phyloP scores from a whole-genome alignment of 805 yeast species.

The Candida krabiensis region DNA sequence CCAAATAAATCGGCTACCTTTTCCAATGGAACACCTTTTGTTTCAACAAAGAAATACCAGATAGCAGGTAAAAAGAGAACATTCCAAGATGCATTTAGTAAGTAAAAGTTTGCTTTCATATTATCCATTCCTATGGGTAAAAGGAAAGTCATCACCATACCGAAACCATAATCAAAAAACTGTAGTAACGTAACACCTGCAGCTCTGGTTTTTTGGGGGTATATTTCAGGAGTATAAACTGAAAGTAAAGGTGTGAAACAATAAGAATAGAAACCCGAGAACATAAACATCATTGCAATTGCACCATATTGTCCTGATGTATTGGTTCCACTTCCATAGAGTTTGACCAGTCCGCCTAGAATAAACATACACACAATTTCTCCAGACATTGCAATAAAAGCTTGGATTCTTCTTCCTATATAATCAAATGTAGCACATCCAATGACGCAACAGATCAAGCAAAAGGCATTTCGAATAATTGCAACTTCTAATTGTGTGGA shows the following conservation, averaged over 20 bases:
- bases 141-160: constrained; percentile 32
- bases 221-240: constrained; percentile 45
- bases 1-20: constrained; percentile 3
- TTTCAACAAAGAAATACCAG: constrained; percentile 35
- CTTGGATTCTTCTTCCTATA: constrained; percentile 19
- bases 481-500: constrained; percentile 24
- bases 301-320: constrained; percentile 30
- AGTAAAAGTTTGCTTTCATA: constrained; percentile 35
- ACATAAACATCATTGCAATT: constrained; percentile 50
- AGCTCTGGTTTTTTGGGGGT: constrained; percentile 28
- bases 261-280: constrained; percentile 41
- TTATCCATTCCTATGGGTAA: constrained; percentile 39
- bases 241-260: constrained; percentile 47
- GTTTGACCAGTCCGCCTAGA: constrained; percentile 21
- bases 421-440: constrained; percentile 20
- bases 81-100: constrained; percentile 20
- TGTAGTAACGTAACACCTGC: constrained; percentile 17
- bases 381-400: constrained; percentile 13
- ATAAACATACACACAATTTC: constrained; percentile 19
- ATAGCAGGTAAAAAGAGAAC: constrained; percentile 28
- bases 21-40: constrained; percentile 19
- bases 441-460: constrained; percentile 16
- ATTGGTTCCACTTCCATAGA: constrained; percentile 9
- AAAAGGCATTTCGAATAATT: constrained; percentile 17
- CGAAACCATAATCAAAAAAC: constrained; percentile 14